Evolutionary conservation across 805 yeast genomes (phyloP), one percentile per base, ranked within the genome.

Genomic region (Candida ulmi): DNA sequence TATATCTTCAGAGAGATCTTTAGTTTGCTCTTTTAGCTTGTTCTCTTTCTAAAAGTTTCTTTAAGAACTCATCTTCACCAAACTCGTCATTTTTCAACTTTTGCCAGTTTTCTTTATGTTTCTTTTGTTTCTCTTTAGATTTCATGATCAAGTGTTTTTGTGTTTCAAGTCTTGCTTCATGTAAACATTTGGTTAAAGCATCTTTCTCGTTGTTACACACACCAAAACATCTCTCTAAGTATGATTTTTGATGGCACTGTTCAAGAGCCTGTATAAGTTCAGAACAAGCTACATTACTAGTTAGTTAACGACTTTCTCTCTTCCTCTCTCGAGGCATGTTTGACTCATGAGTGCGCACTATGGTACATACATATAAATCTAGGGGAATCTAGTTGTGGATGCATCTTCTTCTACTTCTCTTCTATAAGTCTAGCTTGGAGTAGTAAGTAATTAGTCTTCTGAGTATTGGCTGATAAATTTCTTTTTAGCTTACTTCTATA

Each of bases 211-310:
- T 78, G 61, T 88, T 87, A 64, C 99, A 91, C 43, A 76, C 69
- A 21, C 98, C 98, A 49, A 87, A 66, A 8, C 85, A 80, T 57
- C 84, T 77, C 48, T 76, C 72, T 43, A 83, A 50, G 48, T 80
- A 83, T 40, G 80, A 83, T 39, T 71, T 71, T 42, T 77, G 72
- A 54, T 90, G 96, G 58, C 99, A 91, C 57, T 86, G 82, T 52
- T 91, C 95, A 6, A 91, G 72, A 0, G 95, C 96, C 45, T 82
- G 80, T 59, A 93, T 88, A 30, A 88, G 72, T 45, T 82, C 85
- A 38, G 75, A 78, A 61, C 99, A 91, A 16, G 83, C 83, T 73
- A 19, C 31, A 35, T 11, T 26, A 8, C 5, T 17, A 15, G 41
- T 34, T 18, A 30, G 31, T 18, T 11, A 29, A 29, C 11, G 18